Percentiles rank a stretch among this genome's conserved stretches.
Conservation (phyloP, 306 rosid species). For the Gynostemma pentaphyllum region DNA sequence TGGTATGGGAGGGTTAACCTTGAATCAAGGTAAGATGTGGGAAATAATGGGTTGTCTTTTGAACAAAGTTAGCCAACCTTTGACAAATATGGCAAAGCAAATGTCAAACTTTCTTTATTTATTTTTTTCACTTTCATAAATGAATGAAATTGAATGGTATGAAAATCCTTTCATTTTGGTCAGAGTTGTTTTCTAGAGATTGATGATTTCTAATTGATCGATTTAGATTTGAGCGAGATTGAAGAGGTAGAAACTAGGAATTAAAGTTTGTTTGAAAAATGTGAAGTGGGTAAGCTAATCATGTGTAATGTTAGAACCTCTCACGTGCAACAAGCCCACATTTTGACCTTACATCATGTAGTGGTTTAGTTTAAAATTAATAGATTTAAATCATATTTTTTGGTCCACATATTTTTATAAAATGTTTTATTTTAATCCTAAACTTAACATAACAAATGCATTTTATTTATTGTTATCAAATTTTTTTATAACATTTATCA, state of each 20-base stretch:
- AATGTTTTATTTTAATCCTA: too few relatives aligned
- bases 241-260: background rate
- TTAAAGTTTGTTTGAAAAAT: background rate
- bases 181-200: background rate
- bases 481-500: too few relatives aligned
- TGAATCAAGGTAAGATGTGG: conserved; percentile 28
- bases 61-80: conserved; percentile 12
- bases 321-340: background rate
- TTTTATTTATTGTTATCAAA: too few relatives aligned
- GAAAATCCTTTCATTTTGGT: background rate
- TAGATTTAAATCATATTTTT: too few relatives aligned
- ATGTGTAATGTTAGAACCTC: background rate
- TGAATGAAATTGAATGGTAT: background rate
- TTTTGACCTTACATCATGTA: too few relatives aligned
- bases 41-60: conserved; percentile 17
- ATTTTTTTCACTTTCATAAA: background rate
- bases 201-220: background rate
- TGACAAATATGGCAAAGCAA: conserved; percentile 29
- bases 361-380: too few relatives aligned
- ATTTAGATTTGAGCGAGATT: too few relatives aligned
- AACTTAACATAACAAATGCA: too few relatives aligned
- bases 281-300: background rate
- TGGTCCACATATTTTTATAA: too few relatives aligned
- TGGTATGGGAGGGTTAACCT: conserved; percentile 26
- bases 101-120: conserved; percentile 10